These are phyloP conservation scores for Puccinia coronata DNA, from an alignment of 1,284 basidiomycete species.

Conservation along the genomic window DNA sequence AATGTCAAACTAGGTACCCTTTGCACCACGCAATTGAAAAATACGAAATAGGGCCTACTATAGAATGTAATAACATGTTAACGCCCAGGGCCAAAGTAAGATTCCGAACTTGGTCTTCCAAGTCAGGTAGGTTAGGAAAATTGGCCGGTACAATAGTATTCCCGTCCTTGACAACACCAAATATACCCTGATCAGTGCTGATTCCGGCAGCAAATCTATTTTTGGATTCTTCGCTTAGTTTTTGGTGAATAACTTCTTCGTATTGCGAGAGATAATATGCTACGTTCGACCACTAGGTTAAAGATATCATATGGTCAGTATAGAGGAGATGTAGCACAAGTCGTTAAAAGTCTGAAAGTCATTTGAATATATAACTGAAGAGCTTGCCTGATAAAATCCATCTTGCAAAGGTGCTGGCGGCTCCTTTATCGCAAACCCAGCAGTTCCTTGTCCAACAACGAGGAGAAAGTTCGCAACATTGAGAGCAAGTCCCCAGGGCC, in stretches of 20 bases:
- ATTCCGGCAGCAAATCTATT: slow-evolving; percentile 12
- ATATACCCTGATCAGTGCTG: slow-evolving; percentile 38
- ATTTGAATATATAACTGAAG: too few relatives aligned
- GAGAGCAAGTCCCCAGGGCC: slow-evolving; percentile 12
- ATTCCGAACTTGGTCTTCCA: slow-evolving; percentile 15
- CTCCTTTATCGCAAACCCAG: slow-evolving; percentile 20
- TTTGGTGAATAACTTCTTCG: slow-evolving; percentile 14
- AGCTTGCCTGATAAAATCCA: slow-evolving; percentile 39
- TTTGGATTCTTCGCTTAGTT: slow-evolving; percentile 14
- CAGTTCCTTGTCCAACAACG: slow-evolving; percentile 24
- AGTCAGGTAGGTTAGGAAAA: background rate
- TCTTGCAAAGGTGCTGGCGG: slow-evolving; percentile 41
- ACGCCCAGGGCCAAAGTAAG: slow-evolving; percentile 27
- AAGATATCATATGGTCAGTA: background rate
- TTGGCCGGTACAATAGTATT: slow-evolving; percentile 3
- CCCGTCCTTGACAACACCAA: slow-evolving; percentile 39
- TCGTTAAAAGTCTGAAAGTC: background rate
- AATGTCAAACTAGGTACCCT: background rate
- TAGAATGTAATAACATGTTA: slow-evolving; percentile 30
- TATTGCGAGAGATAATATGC: slow-evolving; percentile 40
- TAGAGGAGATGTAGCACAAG: background rate
- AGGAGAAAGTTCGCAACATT: slow-evolving; percentile 21
- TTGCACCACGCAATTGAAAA: background rate
- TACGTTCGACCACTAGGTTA: slow-evolving; percentile 30
- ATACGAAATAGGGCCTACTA: background rate